phyloP scores from a whole-genome alignment of 2,329 filamentous ascomycete genomes.

The Neofusicoccum ribis region DNA sequence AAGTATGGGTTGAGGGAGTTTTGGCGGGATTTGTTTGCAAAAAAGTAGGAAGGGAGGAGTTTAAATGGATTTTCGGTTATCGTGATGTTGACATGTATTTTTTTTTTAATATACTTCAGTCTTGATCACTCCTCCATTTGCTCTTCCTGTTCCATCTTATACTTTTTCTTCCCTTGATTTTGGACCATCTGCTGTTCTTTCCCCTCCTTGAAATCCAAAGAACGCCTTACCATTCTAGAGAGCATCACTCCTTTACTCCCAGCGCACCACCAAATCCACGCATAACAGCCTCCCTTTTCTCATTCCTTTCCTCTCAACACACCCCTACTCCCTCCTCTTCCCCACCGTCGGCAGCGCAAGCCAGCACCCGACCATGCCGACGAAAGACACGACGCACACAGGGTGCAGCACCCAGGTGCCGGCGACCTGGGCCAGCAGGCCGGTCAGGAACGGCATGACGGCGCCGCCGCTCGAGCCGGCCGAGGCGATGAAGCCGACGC shows the following conservation, averaged over 20 bases:
- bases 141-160: no score
- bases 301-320: no score
- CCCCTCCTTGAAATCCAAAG: no score
- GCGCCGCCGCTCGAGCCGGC: constrained; percentile 68
- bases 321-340: constrained; percentile 60
- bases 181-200: no score
- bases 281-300: no score
- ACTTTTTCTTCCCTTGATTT: no score
- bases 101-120: no score
- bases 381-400: constrained; percentile 66
- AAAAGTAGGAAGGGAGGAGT: not conserved
- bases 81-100: no score
- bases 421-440: constrained; percentile 61
- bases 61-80: no score
- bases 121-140: no score
- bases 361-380: constrained; percentile 67
- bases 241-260: no score
- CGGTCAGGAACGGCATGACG: constrained; percentile 65
- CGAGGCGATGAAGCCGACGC: constrained; percentile 67
- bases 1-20: constrained; percentile 87
- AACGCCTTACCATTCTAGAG: no score
- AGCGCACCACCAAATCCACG: not conserved
- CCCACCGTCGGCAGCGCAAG: constrained; percentile 55
- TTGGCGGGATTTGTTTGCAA: constrained; percentile 75
- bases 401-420: constrained; percentile 67